Evolutionary conservation across 148 eudicot genomes (phyloP), one percentile per base, ranked within the genome.

Genomic region (Cornus suecica): DNA sequence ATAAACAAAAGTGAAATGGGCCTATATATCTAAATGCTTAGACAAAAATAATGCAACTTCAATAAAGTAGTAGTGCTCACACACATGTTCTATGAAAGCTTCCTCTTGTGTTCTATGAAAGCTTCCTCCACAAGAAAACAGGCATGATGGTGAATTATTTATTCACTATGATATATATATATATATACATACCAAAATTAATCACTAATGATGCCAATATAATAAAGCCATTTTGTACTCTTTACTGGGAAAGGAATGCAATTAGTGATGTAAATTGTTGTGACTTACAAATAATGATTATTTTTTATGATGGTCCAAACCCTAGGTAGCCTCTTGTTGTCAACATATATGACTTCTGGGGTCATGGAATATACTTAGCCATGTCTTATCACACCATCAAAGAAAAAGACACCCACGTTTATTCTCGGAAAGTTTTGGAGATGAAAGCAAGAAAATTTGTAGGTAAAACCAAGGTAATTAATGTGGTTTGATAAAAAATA

Each of bases 251-350:
- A 71, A 81, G 83, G 74, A 74, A 90, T 73, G 83, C 61, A 71
- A 86, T 88, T 83, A 86, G 77, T 78, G 80, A 73, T 26, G 74
- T 78, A 20, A n/a, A 74, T 77, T 72, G 71, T 79, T 72, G 54
- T 79, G 82, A 86, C 77, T 85, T 84, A 67, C 74, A 80, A 86
- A 86, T 90, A 85, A 85, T 86, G 88, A 88, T 90, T 83, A 87
- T 86, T 77, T 82, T 76, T 75, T 5, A 82, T 86, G 89, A 74
- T 84, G 86, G 81, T 9, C 84, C 80, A 87, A 45, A 58, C 4
- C 23, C 62, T 20, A 58, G 62, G 62, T 58, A 22, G 62, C 62
- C 25, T 58, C 24, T 22, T 58, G 24, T 58, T 58, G 62, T 58
- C 62, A 58, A 58, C 62, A 18, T 58, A 73, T 68, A 67, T 63